phyloP scores from a whole-genome alignment of 192 early-diverging fungal genomes.

The Coemansia sp. region DNA sequence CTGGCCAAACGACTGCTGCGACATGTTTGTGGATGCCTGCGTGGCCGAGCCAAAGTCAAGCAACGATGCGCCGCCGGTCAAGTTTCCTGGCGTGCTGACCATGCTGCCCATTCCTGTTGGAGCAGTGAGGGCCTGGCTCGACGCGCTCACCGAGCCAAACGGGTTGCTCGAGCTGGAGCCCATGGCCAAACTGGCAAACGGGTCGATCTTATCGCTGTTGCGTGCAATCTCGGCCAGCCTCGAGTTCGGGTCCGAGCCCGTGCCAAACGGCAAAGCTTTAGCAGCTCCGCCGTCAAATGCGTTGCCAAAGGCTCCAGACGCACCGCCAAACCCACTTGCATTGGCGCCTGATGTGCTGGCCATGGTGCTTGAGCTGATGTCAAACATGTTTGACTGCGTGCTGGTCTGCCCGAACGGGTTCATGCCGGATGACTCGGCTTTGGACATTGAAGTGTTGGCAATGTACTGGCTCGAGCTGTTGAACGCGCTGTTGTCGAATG shows the following conservation, averaged over 20 bases:
- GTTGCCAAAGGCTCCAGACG: slow-evolving; percentile 44
- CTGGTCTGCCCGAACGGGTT: slow-evolving; percentile 43
- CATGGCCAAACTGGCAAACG: slow-evolving; percentile 58
- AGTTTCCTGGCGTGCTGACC: slow-evolving; percentile 5
- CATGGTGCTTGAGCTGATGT: slow-evolving; percentile 8
- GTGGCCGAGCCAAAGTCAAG: slow-evolving; percentile 41
- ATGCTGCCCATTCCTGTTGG: background rate
- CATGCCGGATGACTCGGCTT: slow-evolving; percentile 10
- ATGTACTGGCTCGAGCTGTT: slow-evolving; percentile 38
- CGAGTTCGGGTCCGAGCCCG: slow-evolving; percentile 42
- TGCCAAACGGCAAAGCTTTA: slow-evolving; percentile 45
- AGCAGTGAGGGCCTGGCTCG: slow-evolving; percentile 10
- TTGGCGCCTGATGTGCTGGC: slow-evolving; percentile 1
- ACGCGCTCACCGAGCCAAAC: slow-evolving; percentile 20
- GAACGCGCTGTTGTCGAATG: slow-evolving; percentile 26
- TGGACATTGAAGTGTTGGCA: slow-evolving; percentile 28
- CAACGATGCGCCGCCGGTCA: slow-evolving; percentile 28
- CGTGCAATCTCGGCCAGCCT: slow-evolving; percentile 56
- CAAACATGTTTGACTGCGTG: slow-evolving; percentile 23
- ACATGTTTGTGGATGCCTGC: slow-evolving; percentile 20
- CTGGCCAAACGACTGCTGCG: slow-evolving; percentile 46
- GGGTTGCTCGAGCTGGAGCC: slow-evolving; percentile 32
- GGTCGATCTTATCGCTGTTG: slow-evolving; percentile 58
- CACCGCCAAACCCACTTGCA: slow-evolving; percentile 29
- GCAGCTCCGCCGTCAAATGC: slow-evolving; percentile 57